Evolutionary conservation across 768 basidiomycete genomes (phyloP), one percentile per base, ranked within the genome.

Genomic region (Hortiboletus campestris): DNA sequence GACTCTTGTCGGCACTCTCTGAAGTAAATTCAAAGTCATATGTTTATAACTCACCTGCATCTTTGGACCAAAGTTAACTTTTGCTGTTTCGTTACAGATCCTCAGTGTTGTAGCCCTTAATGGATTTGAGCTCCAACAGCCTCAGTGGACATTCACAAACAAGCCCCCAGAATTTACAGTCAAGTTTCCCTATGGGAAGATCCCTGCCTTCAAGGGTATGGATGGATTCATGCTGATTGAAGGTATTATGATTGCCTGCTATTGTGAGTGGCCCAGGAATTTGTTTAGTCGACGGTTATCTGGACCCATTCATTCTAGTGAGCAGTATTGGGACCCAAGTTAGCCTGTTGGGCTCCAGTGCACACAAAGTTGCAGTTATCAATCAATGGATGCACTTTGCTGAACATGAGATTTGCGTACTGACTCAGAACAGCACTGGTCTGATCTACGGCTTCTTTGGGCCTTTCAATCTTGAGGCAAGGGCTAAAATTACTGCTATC

Each of bases 11-110:
- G 65, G 65, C 10, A 64, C 57, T 31, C 53, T 65, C 19, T 67
- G 65, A 55, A 63, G 66, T 11, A 39, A 67, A 45, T 59, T 56
- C 38, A 67, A 63, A 65, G 63, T 62, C n/a, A 60, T 64, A 51
- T 34, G 65, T 67, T 14, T 10, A 11, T 6, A 20, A 45, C 9
- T 17, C 2, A 20, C 20, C 14, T 19, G 19, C 31, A 13, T 48
- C 31, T 10, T 44, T 16, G 4, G 16, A 12, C 6, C 6, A 3
- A 19, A 19, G 38, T 44, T 22, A 6, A 49, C 19, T 16, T n/a
- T 12, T 20, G 16, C 3, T 13, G 4, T 16, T 5, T 19, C 17
- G 4, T 34, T 4, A 50, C 29, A 52, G 61, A 65, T 67, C 19
- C 53, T 65, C 38, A 61, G 53, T 17, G 63, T 63, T 13, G 63